Evolutionary conservation across 2,329 filamentous ascomycete species (phyloP).

Genomic region (Elsinoe ampelina): DNA sequence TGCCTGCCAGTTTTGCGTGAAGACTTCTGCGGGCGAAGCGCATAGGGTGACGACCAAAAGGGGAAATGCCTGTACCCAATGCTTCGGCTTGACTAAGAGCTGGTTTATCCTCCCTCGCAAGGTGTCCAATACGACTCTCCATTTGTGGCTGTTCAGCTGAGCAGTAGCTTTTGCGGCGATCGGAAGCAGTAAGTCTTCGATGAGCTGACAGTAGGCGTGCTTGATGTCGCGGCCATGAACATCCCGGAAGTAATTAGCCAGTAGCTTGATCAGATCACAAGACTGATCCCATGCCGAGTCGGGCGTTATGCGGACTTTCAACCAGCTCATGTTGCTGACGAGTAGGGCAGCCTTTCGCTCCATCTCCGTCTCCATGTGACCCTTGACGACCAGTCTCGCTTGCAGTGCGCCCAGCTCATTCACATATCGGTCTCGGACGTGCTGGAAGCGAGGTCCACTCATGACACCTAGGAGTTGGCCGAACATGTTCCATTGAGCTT

Average conservation of each 20-base stretch:
- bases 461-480: constrained; percentile 89
- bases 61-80: constrained; percentile 85
- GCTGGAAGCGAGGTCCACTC: constrained; percentile 83
- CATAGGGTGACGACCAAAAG: constrained; percentile 80
- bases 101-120: constrained; percentile 70
- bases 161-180: constrained; percentile 72
- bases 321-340: constrained; percentile 81
- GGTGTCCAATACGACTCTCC: constrained; percentile 73
- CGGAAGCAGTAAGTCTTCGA: constrained; percentile 77
- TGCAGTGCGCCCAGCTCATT: constrained; percentile 70
- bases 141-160: constrained; percentile 72
- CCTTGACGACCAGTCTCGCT: constrained; percentile 64
- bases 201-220: constrained; percentile 84
- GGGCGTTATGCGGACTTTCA: constrained; percentile 65
- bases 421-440: constrained; percentile 74
- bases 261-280: constrained; percentile 75
- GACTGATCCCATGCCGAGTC: constrained; percentile 73
- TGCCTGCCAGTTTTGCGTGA: constrained; percentile 77
- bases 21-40: constrained; percentile 74
- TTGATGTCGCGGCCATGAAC: constrained; percentile 87
- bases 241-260: constrained; percentile 73
- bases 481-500: constrained; percentile 94
- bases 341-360: constrained; percentile 82
- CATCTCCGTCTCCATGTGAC: constrained; percentile 54
- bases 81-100: constrained; percentile 82